These are phyloP conservation scores for Gossypium aridum DNA, from an alignment of 441 rosid genomes.

Conservation along the genomic window DNA sequence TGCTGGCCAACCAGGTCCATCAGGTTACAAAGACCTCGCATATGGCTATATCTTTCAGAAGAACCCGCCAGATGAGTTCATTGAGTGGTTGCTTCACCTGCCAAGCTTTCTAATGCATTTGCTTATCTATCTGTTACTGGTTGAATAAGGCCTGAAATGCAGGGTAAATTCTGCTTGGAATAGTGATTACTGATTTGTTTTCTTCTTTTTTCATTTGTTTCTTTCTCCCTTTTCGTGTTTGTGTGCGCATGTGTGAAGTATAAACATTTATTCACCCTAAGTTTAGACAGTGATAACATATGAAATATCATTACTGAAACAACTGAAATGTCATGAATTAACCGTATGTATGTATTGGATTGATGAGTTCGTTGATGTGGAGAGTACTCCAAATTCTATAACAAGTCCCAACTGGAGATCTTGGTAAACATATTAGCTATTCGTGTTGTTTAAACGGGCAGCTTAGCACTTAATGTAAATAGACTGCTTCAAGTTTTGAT, in stretches of 20 bases:
- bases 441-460: neutral
- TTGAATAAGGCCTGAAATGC: conserved; percentile 20
- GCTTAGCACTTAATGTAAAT: neutral
- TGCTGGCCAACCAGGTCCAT: conserved; percentile 38
- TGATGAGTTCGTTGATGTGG: neutral
- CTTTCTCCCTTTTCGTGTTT: neutral
- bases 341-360: neutral
- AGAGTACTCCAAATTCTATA: neutral
- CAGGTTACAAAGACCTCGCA: conserved; percentile 38
- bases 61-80: conserved; percentile 59
- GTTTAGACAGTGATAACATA: neutral
- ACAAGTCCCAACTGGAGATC: neutral
- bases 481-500: neutral
- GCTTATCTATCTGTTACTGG: neutral
- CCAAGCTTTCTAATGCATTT: conserved; percentile 11
- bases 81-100: conserved; percentile 76
- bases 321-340: neutral
- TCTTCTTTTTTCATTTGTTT: neutral
- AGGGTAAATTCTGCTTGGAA: conserved; percentile 23
- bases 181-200: neutral
- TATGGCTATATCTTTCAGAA: conserved; percentile 38
- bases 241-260: no score
- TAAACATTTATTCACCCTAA: neutral
- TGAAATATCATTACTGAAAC: neutral
- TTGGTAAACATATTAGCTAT: neutral